Base-by-base conservation (phyloP, 768 basidiomycete species). In the Cyclocybe aegerita region DNA sequence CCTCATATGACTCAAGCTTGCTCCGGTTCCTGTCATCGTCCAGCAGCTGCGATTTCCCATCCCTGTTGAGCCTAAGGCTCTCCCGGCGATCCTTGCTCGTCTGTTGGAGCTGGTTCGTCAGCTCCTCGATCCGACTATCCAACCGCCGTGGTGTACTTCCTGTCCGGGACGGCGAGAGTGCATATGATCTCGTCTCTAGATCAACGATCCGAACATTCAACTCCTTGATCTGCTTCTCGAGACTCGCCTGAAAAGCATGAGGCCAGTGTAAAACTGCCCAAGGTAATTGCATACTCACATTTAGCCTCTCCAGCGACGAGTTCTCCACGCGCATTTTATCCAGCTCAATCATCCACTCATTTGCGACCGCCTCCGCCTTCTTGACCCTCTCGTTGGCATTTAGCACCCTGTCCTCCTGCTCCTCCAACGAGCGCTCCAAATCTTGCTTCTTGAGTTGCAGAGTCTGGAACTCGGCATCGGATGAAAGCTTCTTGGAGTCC, bases 171-270 rank as follows among this genome's bases (percentile, higher is more conserved):
- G 85, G 80, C n/a, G 80, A 76, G 56, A 70, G 86, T 9, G 82
- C 66, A 54, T 90, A 83, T 4, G 89, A 85, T 60, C 76, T 87
- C 1, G 90, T 89, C 65, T 58, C 62, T 7, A 93, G 75, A 60
- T 93, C 91, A 7, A 90, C 83, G 48, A 93, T 83, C 36, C 85
- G 86, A 37, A 90, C 79, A 53, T 91, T 90, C 31, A 93, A 70
- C 45, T 93, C 92, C 61, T 91, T 92, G 62, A 88, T 76, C 61
- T 90, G 87, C 62, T 90, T 93, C 71, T 93, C 90, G 12, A 94
- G 73, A 54, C 77, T 82, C 9, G 88, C 89, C 92, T 94, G 52
- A 33, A 34, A 37, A 39, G 57, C 29, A 55, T 44, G 23, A 12
- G 34, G 16, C 7, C 11, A 29, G 44, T n/a, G 8, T 7, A 37